Base-by-base conservation (phyloP, 2,329 filamentous ascomycete species). In the Cordyceps farinosa region DNA sequence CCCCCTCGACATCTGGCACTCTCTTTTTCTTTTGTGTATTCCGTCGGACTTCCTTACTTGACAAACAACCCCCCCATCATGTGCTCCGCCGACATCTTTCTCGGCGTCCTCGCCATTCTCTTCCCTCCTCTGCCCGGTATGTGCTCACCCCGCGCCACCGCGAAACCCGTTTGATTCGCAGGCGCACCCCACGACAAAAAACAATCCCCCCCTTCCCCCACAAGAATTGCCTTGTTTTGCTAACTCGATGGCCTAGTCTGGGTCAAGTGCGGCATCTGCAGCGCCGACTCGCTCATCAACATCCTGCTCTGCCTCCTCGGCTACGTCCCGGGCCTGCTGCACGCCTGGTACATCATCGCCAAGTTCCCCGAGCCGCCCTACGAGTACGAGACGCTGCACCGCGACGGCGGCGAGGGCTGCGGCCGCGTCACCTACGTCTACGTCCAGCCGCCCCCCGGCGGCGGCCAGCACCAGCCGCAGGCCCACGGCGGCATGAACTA, bases 331-430 rank as follows among this genome's bases (percentile, higher is more conserved):
- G 94, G 94, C 65, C 89, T 98, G 56, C 80, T 99, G 2, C 95
- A 99, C 80, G 87, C 93, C 66, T 98, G 95, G 94, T 99, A 98
- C 83, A 96, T 98, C 77, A 97, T 99, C 77, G 86, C 91, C 71
- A 90, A 91, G 73, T 91, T 89, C 75, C 95, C 95, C 64, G 94
- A 97, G 65, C 69, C 84, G 47, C 82, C 88, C 64, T 84, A 84
- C 75, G 86, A 89, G 66, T 92, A 95, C 77, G 85, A 91, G 69
- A 78, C 81, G 57, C 75, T 90, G 47, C 77, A 84, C 5, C 85
- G 87, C 60, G 83, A 85, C 70, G 69, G 73, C 70, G 82, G 84
- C 68, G 78, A 79, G 69, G 59, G 50, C 36, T 42, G 48, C 58
- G 58, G 59, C 15, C 59, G 50, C 32, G 59, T 94, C 62, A 89